Evolutionary conservation across 2,329 filamentous ascomycete genomes (phyloP).

Genomic region (Aspergillus sp.): DNA sequence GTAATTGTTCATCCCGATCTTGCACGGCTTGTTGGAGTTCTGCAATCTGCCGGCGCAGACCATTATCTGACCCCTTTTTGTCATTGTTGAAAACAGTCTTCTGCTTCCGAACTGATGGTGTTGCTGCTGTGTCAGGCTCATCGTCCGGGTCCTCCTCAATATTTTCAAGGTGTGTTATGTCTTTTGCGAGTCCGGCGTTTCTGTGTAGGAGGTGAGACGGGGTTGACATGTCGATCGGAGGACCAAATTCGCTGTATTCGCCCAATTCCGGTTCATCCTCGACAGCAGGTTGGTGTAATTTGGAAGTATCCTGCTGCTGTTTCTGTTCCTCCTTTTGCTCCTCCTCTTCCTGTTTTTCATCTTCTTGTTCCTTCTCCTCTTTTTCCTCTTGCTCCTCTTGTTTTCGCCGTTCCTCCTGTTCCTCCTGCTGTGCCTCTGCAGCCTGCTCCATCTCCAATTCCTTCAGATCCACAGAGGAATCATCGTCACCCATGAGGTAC

Average conservation of each 20-base stretch:
- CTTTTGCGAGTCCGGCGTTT: conserved; percentile 18
- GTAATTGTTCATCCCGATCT: conserved; percentile 31
- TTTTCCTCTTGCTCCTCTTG: conserved; percentile 8
- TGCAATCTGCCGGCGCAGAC: conserved; percentile 26
- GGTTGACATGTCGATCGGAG: conserved; percentile 40
- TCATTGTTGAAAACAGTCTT: conserved; percentile 13
- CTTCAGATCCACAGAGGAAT: conserved; percentile 10
- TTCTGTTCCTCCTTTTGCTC: conserved; percentile 7
- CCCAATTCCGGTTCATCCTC: conserved; percentile 28
- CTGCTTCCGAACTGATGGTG: conserved; percentile 22
- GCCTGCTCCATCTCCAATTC: conserved; percentile 6
- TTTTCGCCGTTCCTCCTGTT: conserved; percentile 4
- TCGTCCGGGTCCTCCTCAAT: conserved; percentile 32
- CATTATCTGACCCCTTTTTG: conserved; percentile 13
- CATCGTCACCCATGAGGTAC: conserved; percentile 30
- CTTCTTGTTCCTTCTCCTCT: conserved; percentile 1
- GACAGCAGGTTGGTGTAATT: conserved; percentile 19
- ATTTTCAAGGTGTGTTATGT: conserved; percentile 30
- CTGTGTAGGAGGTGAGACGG: conserved; percentile 36
- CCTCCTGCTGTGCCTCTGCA: conserved; percentile 1
- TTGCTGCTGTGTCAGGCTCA: conserved; percentile 13
- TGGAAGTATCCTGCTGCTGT: conserved; percentile 13
- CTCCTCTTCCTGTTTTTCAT: conserved; percentile 1
- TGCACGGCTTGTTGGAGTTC: conserved; percentile 26
- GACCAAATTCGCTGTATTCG: conserved; percentile 39